Conservation (phyloP, 306 rosid genomes). For the Geum urbanum region DNA sequence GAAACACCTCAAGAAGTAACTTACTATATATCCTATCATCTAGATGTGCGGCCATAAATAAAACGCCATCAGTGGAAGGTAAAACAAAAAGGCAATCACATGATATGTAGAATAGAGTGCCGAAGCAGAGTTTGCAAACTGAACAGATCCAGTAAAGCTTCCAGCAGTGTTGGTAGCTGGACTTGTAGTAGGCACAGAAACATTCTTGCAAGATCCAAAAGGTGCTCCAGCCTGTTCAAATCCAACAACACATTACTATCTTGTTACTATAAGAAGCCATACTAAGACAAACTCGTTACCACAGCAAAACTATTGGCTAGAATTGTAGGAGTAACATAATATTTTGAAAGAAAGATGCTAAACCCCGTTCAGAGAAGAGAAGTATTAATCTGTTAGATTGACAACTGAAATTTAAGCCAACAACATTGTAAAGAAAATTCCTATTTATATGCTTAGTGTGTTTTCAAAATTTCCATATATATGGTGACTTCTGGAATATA, state of each 20-base stretch:
- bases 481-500: neutral
- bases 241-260: constrained; percentile 13
- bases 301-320: neutral
- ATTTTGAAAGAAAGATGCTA: constrained; percentile 15
- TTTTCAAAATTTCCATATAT: neutral
- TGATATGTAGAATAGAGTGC: constrained; percentile 35
- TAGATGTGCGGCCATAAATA: constrained; percentile 28
- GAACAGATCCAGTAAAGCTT: constrained; percentile 83
- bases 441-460: too few relatives aligned
- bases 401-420: too few relatives aligned
- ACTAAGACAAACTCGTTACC: neutral
- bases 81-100: constrained; percentile 32
- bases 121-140: constrained; percentile 65
- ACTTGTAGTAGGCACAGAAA: constrained; percentile 47
- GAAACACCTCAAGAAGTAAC: constrained; percentile 38
- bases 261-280: constrained; percentile 4
- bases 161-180: constrained; percentile 57
- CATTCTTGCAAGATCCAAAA: constrained; percentile 82
- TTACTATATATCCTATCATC: constrained; percentile 29
- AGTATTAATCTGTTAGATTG: neutral
- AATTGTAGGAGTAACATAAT: neutral
- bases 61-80: constrained; percentile 40
- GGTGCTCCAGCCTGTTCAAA: constrained; percentile 77
- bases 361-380: neutral
- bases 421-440: too few relatives aligned